Base-by-base conservation (phyloP, 169 alveolate species). In the Babesia ovis region DNA sequence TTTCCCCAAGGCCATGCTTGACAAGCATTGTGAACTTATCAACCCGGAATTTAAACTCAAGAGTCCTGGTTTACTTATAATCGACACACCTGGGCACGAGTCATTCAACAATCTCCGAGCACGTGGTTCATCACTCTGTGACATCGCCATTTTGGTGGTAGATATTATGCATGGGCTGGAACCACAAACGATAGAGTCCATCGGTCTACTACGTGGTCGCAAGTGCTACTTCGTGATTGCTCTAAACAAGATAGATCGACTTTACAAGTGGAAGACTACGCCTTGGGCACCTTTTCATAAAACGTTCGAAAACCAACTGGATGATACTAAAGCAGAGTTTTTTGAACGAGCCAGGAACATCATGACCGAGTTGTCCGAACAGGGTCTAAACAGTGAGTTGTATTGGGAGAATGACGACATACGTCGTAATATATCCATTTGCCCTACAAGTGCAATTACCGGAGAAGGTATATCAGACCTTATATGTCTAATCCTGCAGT, bases 1-100 rank as follows among this genome's bases (percentile, higher is more conserved):
- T 88, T 97, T 98, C 92, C 99, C 99, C 37, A 92, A 91, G 57
- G 98, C 94, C 59, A 93, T 96, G 54, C 91, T 98, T 18, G 89
- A 90, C 54, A 95, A 90, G 72, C 98, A 96, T 81, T 83, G 93
- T 60, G 82, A 71, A 57, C 51, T 61, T 66, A 55, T 89, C 34
- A 71, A 76, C 68, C 72, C 66, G 43, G 83, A 82, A 48, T 56
- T 68, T 56, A 58, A 91, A 20, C 71, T 95, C 25, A 64, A 95
- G 64, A 91, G 96, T 20, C 99, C 99, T 0, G 99, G 99, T 4
- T 90, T 97, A 59, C 91, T 97, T 62, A 93, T 98, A 64, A 98
- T 97, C 57, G 99, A 98, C 89, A 98, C 99, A 14, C 99, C 99
- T 6, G 99, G 99, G 9, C 99, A 98, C 92, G 99, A 96, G 72